Percentiles rank a stretch among this genome's conserved stretches.
phyloP scores from a whole-genome alignment of 495 filamentous ascomycete species.

The Chaetomium tenue region DNA sequence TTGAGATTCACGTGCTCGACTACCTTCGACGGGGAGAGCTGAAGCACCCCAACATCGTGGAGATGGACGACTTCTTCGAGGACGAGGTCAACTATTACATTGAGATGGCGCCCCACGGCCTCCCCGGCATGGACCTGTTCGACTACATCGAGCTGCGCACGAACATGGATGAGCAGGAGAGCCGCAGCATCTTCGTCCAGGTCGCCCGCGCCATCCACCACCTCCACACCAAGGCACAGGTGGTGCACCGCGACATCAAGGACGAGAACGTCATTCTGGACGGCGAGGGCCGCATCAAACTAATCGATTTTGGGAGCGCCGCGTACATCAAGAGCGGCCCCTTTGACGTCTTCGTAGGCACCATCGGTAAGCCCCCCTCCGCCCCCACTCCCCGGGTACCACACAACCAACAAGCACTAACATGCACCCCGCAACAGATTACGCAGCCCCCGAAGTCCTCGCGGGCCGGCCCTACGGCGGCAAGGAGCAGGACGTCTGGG shows the following conservation, averaged over 20 bases:
- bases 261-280: constrained; percentile 97
- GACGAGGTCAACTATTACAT: constrained; percentile 99
- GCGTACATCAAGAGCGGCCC: constrained; percentile 97
- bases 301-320: constrained; percentile 97
- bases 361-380: constrained; percentile 72
- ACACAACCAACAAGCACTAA: neutral
- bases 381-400: neutral
- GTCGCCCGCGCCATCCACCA: constrained; percentile 87
- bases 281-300: constrained; percentile 90
- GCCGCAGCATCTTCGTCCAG: constrained; percentile 91
- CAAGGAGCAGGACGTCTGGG: constrained; percentile 98
- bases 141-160: constrained; percentile 96
- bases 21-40: constrained; percentile 85
- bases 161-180: constrained; percentile 94
- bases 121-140: constrained; percentile 98
- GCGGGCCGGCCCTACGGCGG: constrained; percentile 89
- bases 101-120: constrained; percentile 93
- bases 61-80: constrained; percentile 99
- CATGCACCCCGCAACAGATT: constrained; percentile 59
- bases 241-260: constrained; percentile 98
- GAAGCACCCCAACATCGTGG: constrained; percentile 92
- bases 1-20: constrained; percentile 97
- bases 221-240: constrained; percentile 83
- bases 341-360: constrained; percentile 98
- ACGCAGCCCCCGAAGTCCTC: constrained; percentile 96